phyloP scores from a whole-genome alignment of 176 grass and related monocot species.

The Oryza nivara region DNA sequence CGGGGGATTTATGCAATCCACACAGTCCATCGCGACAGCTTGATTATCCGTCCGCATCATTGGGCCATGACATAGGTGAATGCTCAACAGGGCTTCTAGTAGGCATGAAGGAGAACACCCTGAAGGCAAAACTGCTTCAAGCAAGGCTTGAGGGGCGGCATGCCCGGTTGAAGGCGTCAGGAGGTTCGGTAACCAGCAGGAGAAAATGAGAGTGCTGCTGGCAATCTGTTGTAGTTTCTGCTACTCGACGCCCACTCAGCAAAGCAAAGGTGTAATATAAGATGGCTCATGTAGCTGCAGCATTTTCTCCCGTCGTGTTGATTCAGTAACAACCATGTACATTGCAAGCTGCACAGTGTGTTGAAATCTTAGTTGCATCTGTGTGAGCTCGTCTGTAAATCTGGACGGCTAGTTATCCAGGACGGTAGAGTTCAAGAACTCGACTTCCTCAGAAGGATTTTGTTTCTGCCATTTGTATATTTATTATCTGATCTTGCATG shows the following conservation, averaged over 20 bases:
- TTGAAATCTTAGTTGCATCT: conserved; percentile 17
- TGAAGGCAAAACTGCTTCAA: conserved; percentile 85
- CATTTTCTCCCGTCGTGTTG: background rate
- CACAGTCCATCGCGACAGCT: conserved; percentile 13
- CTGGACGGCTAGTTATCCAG: conserved; percentile 14
- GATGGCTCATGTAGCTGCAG: background rate
- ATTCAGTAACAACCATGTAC: conserved; percentile 22
- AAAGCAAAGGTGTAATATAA: conserved; percentile 14
- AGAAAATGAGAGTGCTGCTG: conserved; percentile 25
- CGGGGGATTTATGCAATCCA: conserved; percentile 47
- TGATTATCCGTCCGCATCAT: conserved; percentile 31
- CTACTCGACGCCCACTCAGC: background rate
- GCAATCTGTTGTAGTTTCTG: background rate
- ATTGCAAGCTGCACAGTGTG: conserved; percentile 5
- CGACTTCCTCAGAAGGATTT: conserved; percentile 28
- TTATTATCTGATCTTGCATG: background rate
- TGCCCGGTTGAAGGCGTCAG: conserved; percentile 56
- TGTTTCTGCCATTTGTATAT: conserved; percentile 23
- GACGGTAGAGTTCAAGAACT: conserved; percentile 5
- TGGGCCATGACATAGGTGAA: conserved; percentile 46
- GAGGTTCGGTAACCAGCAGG: conserved; percentile 25
- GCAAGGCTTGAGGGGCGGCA: conserved; percentile 80
- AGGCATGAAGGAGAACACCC: conserved; percentile 52
- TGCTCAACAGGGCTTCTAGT: conserved; percentile 40
- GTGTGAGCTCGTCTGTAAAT: conserved; percentile 37